These are phyloP conservation scores for Cercospora sojina DNA, from an alignment of 2,329 filamentous ascomycete genomes.

Conservation along the genomic window DNA sequence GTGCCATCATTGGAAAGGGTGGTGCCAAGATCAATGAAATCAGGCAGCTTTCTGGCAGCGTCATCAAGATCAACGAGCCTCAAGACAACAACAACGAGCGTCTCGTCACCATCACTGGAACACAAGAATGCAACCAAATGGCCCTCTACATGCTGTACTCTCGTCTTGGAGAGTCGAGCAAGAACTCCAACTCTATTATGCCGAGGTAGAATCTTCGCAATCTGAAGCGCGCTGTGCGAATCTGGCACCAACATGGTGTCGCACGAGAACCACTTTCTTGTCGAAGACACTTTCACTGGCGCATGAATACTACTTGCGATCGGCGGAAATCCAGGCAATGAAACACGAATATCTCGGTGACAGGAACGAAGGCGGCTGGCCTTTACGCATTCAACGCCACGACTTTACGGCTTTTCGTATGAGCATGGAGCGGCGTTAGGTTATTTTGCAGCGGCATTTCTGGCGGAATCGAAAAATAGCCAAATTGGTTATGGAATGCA, in stretches of 20 bases:
- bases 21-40: slow-evolving; percentile 99
- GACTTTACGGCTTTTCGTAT: slow-evolving; percentile 10
- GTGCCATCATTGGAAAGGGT: slow-evolving; percentile 97
- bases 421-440: slow-evolving; percentile 5
- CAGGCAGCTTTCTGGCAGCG: slow-evolving; percentile 90
- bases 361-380: background rate
- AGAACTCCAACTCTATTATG: slow-evolving; percentile 44
- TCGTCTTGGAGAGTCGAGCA: slow-evolving; percentile 71
- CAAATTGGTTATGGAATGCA: slow-evolving; percentile 18
- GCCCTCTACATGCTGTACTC: slow-evolving; percentile 99
- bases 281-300: background rate
- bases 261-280: background rate
- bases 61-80: slow-evolving; percentile 99
- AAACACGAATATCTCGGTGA: background rate
- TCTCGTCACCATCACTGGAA: slow-evolving; percentile 94
- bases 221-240: background rate
- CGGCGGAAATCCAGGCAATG: background rate
- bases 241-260: background rate
- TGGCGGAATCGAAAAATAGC: slow-evolving; percentile 2
- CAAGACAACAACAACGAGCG: slow-evolving; percentile 99
- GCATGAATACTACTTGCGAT: background rate
- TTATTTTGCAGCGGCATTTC: slow-evolving; percentile 2
- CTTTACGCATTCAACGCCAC: background rate
- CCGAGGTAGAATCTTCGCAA: slow-evolving; percentile 28
- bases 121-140: slow-evolving; percentile 98